Conservation (phyloP, 78 protist species). For the Dictyostelium intermedium region DNA sequence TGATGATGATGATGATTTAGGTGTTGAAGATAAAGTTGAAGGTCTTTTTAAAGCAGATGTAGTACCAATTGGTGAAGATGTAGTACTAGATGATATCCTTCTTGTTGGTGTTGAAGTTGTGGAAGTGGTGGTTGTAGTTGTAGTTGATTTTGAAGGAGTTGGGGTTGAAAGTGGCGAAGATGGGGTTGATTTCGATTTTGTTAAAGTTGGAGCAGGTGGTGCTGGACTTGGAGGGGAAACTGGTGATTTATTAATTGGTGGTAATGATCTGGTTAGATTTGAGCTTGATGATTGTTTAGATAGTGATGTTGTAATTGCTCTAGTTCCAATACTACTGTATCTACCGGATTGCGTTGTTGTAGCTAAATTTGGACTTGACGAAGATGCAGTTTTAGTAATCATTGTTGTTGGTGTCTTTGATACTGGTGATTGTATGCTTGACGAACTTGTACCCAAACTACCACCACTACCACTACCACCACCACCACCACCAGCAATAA, state of each 20-base stretch:
- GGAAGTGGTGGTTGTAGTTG: background rate
- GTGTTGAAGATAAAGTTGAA: background rate
- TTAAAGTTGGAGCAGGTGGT: constrained; percentile 17
- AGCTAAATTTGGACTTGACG: constrained; percentile 54
- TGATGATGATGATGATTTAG: background rate
- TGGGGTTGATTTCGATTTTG: constrained; percentile 50
- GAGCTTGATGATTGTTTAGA: constrained; percentile 20
- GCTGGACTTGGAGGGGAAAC: background rate
- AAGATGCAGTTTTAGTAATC: background rate
- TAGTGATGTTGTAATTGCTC: background rate
- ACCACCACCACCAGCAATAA: background rate
- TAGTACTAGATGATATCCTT: background rate
- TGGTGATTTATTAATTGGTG: constrained; percentile 14
- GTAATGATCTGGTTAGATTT: constrained; percentile 26
- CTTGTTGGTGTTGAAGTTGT: background rate
- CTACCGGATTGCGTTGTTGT: constrained; percentile 37
- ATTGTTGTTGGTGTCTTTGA: constrained; percentile 17
- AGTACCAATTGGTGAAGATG: background rate
- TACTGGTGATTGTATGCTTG: background rate
- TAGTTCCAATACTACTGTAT: constrained; percentile 65
- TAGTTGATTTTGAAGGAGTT: background rate
- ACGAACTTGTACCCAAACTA: too few relatives aligned
- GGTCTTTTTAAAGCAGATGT: background rate
- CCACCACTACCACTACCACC: background rate
- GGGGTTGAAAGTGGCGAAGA: background rate